These are phyloP conservation scores for Magnaporthiopsis rhizophila DNA, from an alignment of 2,329 filamentous ascomycete genomes.

Conservation along the genomic window DNA sequence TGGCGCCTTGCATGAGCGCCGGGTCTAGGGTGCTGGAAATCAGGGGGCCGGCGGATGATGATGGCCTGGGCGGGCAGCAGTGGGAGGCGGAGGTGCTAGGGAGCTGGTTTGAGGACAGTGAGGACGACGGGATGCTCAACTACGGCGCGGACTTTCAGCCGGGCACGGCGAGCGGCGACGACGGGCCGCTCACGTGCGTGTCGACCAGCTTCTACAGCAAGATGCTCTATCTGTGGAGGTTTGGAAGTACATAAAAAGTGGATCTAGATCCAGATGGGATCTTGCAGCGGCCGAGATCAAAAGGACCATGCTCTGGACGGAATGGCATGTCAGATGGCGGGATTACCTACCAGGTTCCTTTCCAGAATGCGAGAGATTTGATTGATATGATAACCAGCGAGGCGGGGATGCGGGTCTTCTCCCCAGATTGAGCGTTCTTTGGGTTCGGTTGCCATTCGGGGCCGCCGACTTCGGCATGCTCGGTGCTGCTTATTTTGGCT, in stretches of 20 bases:
- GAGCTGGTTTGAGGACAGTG: slow-evolving; percentile 67
- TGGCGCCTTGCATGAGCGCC: slow-evolving; percentile 92
- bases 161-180: slow-evolving; percentile 16
- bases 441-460: not conserved
- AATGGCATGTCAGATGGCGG: not conserved
- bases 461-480: not conserved
- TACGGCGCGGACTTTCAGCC: slow-evolving; percentile 72
- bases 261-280: not conserved
- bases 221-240: slow-evolving; percentile 58
- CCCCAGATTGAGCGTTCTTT: not conserved
- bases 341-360: not conserved
- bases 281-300: not conserved
- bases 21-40: slow-evolving; percentile 61
- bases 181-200: slow-evolving; percentile 37
- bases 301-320: not conserved
- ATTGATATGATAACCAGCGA: slow-evolving; percentile 5
- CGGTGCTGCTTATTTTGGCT: no score
- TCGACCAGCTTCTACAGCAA: slow-evolving; percentile 75
- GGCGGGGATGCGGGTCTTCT: not conserved
- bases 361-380: not conserved
- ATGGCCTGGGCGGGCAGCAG: slow-evolving; percentile 19
- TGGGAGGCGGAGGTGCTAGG: slow-evolving; percentile 60
- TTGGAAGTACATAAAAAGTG: not conserved
- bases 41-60: slow-evolving; percentile 14
- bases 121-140: slow-evolving; percentile 66